A percentile compares a stretch with the other conserved stretches of the same genome.
These are phyloP conservation scores for Persicaria maculosa DNA, from an alignment of 148 eudicot genomes.

Conservation along the genomic window DNA sequence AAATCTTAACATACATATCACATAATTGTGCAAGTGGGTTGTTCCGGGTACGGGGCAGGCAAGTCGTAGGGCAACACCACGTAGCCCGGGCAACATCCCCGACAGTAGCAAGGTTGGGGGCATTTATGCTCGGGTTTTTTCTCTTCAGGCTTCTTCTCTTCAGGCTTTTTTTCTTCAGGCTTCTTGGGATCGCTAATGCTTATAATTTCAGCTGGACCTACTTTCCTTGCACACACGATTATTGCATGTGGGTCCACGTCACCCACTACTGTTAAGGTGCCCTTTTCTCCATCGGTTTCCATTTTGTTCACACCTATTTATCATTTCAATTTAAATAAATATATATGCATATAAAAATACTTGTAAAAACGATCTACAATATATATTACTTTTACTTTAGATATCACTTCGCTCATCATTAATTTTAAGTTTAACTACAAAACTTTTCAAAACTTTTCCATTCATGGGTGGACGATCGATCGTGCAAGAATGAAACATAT, in stretches of 20 bases:
- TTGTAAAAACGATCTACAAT: background rate
- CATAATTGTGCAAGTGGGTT: background rate
- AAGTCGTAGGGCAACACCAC: background rate
- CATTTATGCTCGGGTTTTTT: background rate
- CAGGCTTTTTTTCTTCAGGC: background rate
- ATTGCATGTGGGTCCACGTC: slow-evolving; percentile 3
- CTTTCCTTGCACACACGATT: background rate
- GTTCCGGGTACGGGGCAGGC: slow-evolving; percentile 6
- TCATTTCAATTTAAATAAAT: background rate
- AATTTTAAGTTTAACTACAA: too few relatives aligned
- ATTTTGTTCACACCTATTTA: background rate
- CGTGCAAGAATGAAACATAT: too few relatives aligned
- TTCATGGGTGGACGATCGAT: too few relatives aligned
- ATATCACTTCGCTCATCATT: too few relatives aligned
- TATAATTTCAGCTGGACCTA: background rate
- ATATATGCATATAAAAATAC: background rate
- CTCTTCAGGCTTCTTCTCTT: background rate
- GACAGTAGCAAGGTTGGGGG: background rate
- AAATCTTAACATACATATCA: too few relatives aligned
- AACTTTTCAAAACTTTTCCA: too few relatives aligned
- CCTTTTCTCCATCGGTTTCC: background rate
- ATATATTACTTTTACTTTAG: too few relatives aligned
- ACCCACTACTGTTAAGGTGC: background rate
- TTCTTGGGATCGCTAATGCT: background rate
- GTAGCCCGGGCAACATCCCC: background rate